These are phyloP conservation scores for Pascua guehoae DNA, from an alignment of 1,284 basidiomycete genomes.

Conservation along the genomic window DNA sequence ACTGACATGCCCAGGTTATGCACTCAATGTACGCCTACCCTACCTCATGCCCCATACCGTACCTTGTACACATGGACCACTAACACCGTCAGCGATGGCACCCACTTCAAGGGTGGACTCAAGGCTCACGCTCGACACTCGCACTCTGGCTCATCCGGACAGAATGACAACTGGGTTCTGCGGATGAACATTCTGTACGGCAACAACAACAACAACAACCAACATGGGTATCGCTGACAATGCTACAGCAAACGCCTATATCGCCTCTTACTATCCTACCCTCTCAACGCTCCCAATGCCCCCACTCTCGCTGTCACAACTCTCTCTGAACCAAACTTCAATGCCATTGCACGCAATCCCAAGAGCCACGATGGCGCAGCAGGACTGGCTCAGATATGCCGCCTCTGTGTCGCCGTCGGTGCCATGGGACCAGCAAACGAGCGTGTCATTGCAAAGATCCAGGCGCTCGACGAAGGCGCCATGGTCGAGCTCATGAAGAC, in stretches of 20 bases:
- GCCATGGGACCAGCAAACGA: slow-evolving; percentile 45
- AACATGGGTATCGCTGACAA: not conserved
- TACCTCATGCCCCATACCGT: too few relatives aligned
- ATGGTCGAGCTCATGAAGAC: slow-evolving; percentile 47
- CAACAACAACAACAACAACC: too few relatives aligned
- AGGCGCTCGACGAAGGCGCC: slow-evolving; percentile 37
- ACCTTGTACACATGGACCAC: not conserved
- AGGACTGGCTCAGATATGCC: slow-evolving; percentile 36
- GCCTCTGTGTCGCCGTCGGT: slow-evolving; percentile 36
- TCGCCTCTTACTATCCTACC: slow-evolving; percentile 41
- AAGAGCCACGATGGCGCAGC: slow-evolving; percentile 26
- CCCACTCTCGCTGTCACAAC: slow-evolving; percentile 31
- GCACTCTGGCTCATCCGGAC: slow-evolving; percentile 13
- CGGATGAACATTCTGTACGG: slow-evolving; percentile 42
- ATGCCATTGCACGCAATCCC: slow-evolving; percentile 35
- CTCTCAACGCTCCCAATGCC: slow-evolving; percentile 35
- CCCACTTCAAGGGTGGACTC: slow-evolving; percentile 36
- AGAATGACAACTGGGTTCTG: slow-evolving; percentile 43
- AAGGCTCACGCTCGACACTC: slow-evolving; percentile 13
- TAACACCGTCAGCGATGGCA: slow-evolving; percentile 14
- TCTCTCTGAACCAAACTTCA: slow-evolving; percentile 42
- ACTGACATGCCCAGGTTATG: slow-evolving; percentile 12
- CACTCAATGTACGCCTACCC: slow-evolving; percentile 14
- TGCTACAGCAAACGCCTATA: slow-evolving; percentile 41
- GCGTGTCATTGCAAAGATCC: slow-evolving; percentile 44